Percentiles rank a stretch among this genome's conserved stretches.
Evolutionary conservation across 2,329 filamentous ascomycete genomes (phyloP).

Genomic region (Chalara sp.): DNA sequence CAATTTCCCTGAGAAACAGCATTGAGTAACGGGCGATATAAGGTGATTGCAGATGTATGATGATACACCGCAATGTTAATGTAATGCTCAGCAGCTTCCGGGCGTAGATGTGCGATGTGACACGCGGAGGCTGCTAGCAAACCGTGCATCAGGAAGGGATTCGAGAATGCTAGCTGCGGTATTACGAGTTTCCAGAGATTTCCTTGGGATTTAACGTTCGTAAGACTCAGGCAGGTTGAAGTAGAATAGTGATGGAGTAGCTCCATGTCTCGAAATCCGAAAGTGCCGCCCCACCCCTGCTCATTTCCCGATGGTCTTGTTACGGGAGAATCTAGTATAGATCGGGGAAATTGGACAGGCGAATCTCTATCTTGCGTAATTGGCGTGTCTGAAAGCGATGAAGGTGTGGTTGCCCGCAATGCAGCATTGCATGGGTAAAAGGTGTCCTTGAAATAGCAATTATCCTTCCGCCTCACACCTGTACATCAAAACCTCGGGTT

Average conservation of each 20-base stretch:
- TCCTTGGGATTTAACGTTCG: slow-evolving; percentile 1
- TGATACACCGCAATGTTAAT: not conserved
- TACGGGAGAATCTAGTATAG: not conserved
- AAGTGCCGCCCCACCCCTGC: not conserved
- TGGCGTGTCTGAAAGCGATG: too few relatives aligned
- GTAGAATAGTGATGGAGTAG: slow-evolving; percentile 15
- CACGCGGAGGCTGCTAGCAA: slow-evolving; percentile 14
- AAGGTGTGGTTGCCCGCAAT: too few relatives aligned
- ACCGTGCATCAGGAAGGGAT: slow-evolving; percentile 14
- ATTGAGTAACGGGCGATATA: not conserved
- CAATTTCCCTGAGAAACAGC: not conserved
- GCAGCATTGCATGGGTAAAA: too few relatives aligned
- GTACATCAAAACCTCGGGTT: too few relatives aligned
- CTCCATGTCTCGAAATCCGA: slow-evolving; percentile 9
- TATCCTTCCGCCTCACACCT: too few relatives aligned
- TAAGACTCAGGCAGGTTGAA: slow-evolving; percentile 10
- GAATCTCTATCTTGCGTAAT: too few relatives aligned
- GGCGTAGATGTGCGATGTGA: slow-evolving; percentile 4
- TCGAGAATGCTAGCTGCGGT: slow-evolving; percentile 10
- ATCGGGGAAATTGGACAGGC: too few relatives aligned
- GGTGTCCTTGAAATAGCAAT: too few relatives aligned
- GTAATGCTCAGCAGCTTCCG: not conserved
- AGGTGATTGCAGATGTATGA: not conserved
- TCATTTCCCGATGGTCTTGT: not conserved
- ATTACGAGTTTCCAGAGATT: slow-evolving; percentile 11